phyloP scores from a whole-genome alignment of 305 asterid genomes.

The Salvia sclarea region DNA sequence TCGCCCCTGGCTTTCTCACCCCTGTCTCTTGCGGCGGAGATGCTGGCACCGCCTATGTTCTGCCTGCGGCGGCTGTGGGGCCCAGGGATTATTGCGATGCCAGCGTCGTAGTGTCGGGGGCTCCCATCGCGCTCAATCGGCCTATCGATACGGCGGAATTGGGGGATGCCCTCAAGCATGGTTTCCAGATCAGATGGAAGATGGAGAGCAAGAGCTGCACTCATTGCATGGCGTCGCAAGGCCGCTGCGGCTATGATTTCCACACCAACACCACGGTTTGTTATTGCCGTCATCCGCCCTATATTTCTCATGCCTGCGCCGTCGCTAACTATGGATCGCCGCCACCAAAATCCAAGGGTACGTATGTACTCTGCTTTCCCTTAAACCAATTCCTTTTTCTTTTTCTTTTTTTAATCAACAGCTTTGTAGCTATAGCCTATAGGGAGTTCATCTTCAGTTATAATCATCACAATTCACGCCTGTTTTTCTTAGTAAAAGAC shows the following conservation, averaged over 20 bases:
- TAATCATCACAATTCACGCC: too few species aligned
- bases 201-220: conserved; percentile 41
- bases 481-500: too few species aligned
- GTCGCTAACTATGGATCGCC: neutral
- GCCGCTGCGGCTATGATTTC: conserved; percentile 56
- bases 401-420: too few species aligned
- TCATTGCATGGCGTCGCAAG: conserved; percentile 46
- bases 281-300: conserved; percentile 55
- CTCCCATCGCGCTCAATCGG: neutral
- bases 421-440: too few species aligned
- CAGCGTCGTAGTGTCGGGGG: conserved; percentile 52
- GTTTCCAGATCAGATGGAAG: conserved; percentile 60
- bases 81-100: conserved; percentile 43
- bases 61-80: conserved; percentile 40
- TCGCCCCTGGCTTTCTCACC: neutral
- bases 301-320: conserved; percentile 40
- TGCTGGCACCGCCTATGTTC: conserved; percentile 31
- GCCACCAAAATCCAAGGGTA: conserved; percentile 35
- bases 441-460: too few species aligned
- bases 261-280: conserved; percentile 41
- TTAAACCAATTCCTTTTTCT: too few species aligned
- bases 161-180: conserved; percentile 41
- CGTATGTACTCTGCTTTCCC: conserved; percentile 4
- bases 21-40: conserved; percentile 33
- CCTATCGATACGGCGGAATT: conserved; percentile 25